Evolutionary conservation across 1,284 basidiomycete genomes (phyloP), one percentile per base, ranked within the genome.

Genomic region (Heterobasidion occidentale): DNA sequence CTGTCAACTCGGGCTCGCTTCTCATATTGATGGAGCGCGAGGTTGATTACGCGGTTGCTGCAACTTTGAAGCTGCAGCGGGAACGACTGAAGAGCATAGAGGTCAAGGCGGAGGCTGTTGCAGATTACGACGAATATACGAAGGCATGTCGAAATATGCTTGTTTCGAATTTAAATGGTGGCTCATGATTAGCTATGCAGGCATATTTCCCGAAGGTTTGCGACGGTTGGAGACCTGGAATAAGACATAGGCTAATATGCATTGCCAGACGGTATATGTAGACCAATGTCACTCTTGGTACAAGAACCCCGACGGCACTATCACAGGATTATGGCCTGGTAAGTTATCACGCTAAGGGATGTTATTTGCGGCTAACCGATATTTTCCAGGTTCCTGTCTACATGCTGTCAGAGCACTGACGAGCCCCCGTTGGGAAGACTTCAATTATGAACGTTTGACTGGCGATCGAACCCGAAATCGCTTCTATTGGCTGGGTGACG

Each of bases 381-480:
- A 12, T 7, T 51, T 19, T 34, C 33, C 49, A 81, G 79, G 81
- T 11, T 83, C 83, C 0, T 71, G 73, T 50, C 67, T 83, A 15
- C 82, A 84, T 55, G 78, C 77, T 2, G 69, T 75, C 4, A 75
- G 71, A 38, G 71, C 77, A 0, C 65, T 86, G 12, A 67, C 70
- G 38, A 61, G 81, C 64, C 83, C 83, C 0, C 77, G 83, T 3
- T 86, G 83, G 83, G 84, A 86, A 60, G 84, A 86, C 61, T 86
- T 74, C 61, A 73, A 76, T 36, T 86, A 81, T 60, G 78, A 83
- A 58, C 66, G 57, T 3, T 64, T 77, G 3, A 76, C 80, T 51
- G 70, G 65, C 3, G 46, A 33, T 33, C 14, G n/a, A 15, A 65
- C 66, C 15, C 67, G 66, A 56, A 83, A 82, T 60, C 70, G 78